Conservation (phyloP, 176 grass and related monocot genomes). For the Carex parvula region DNA sequence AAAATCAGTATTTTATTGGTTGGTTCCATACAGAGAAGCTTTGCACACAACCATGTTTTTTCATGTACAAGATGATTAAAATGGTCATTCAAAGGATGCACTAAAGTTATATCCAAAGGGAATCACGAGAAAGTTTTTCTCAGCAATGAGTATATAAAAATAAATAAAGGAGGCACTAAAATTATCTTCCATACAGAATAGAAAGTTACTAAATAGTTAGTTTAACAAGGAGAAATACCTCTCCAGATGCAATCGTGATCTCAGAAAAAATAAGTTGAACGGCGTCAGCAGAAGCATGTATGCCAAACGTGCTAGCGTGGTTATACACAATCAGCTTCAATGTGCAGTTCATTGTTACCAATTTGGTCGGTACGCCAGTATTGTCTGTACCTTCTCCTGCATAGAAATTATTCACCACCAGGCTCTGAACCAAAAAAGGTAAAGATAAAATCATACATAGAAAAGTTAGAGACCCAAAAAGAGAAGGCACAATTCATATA, state of each 20-base stretch:
- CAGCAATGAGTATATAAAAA: neutral
- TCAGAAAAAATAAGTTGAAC: slow-evolving; percentile 57
- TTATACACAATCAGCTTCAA: slow-evolving; percentile 61
- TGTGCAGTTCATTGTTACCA: slow-evolving; percentile 70
- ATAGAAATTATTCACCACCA: slow-evolving; percentile 73
- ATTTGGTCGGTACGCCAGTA: slow-evolving; percentile 74
- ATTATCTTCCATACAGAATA: slow-evolving; percentile 4
- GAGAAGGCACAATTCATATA: neutral
- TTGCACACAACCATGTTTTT: neutral
- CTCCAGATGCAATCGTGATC: slow-evolving; percentile 61
- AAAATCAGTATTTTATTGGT: neutral
- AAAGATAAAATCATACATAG: too few species aligned
- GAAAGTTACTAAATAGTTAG: neutral
- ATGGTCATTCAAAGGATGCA: neutral
- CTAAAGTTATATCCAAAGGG: neutral
- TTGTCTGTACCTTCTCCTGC: slow-evolving; percentile 64
- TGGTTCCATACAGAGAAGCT: neutral
- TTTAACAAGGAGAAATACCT: slow-evolving; percentile 39
- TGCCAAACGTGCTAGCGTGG: slow-evolving; percentile 73
- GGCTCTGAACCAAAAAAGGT: slow-evolving; percentile 41
- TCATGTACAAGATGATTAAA: neutral
- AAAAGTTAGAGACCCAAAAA: neutral
- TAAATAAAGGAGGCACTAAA: neutral
- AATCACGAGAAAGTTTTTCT: neutral
- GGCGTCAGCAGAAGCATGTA: slow-evolving; percentile 60